Evolutionary conservation across 2,329 filamentous ascomycete species (phyloP).

Genomic region (Pezicula radicicola): DNA sequence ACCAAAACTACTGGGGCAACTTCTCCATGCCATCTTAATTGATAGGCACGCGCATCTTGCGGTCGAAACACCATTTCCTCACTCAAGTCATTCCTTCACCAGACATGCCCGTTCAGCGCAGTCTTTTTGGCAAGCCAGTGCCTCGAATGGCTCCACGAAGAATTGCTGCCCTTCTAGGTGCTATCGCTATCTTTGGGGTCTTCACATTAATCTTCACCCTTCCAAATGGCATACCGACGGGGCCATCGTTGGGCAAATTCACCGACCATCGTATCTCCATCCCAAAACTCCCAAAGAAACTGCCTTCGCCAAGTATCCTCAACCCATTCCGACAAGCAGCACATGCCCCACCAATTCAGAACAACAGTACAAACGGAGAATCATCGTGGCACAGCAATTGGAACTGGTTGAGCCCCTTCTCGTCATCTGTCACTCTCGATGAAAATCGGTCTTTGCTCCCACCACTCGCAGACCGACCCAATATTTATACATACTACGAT

Average conservation of each 20-base stretch:
- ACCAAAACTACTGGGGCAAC: not conserved
- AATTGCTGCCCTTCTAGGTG: conserved; percentile 47
- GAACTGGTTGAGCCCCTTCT: conserved; percentile 90
- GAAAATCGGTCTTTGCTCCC: conserved; percentile 82
- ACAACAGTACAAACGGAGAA: conserved; percentile 75
- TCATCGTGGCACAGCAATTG: conserved; percentile 85
- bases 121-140: conserved; percentile 45
- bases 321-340: conserved; percentile 68
- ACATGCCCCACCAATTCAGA: conserved; percentile 71
- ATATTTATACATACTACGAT: conserved; percentile 92
- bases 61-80: not conserved
- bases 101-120: conserved; percentile 44
- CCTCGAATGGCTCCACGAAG: conserved; percentile 50
- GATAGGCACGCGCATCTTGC: conserved; percentile 4
- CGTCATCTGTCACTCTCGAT: conserved; percentile 74
- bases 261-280: conserved; percentile 48
- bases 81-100: conserved; percentile 2
- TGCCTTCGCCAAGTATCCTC: conserved; percentile 37
- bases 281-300: conserved; percentile 41
- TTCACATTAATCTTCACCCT: conserved; percentile 51
- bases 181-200: conserved; percentile 50
- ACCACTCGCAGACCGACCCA: conserved; percentile 64
- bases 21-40: conserved; percentile 12
- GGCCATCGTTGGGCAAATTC: conserved; percentile 46
- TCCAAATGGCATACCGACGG: conserved; percentile 43